Base-by-base conservation (phyloP, 139 green algal genomes). In the Asterochloris erici region DNA sequence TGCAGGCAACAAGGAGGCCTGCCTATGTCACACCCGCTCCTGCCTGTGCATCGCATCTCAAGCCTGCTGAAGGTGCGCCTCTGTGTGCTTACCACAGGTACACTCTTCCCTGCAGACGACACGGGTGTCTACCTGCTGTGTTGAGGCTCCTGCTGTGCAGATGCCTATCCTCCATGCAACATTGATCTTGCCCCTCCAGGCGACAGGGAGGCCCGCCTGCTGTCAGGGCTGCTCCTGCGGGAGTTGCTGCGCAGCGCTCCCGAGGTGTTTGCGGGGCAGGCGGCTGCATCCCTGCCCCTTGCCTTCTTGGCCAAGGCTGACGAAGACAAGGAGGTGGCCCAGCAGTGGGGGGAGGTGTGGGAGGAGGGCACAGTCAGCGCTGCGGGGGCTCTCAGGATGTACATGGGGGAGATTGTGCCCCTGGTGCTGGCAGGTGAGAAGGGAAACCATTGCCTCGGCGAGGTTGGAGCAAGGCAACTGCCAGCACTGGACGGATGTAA, bases 261-360 rank as follows among this genome's bases (percentile, higher is more conserved):
- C 6, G 92, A 97, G 75, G 82, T 78, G 0, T 90, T 97, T 47
- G 13, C 74, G 1, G 81, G 60, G 19, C 81, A 85, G 19, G 81
- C 74, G 0, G 68, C 81, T 4, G 28, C 68, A 63, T 81, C 91
- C 21, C 83, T 95, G 79, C 92, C 92, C 4, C 61, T 88, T 13
- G 90, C 91, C 2, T 96, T 96, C 47, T 60, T 88, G 9, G 89
- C 87, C 24, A 82, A 79, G 63, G 87, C 90, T 68, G 92, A 96
- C 79, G 87, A 90, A 23, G 87, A 93, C 27, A 73, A 63, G 14
- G 81, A 88, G 10, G 91, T 94, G 63, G 90, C 89, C 11, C 85
- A 75, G 0, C 74, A 92, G 28, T 97, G 94, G 93, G 79, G 27
- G 11, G 87, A 94, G 68, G 90, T 94, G 66, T 97, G 93, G 93